Evolutionary conservation across 345 rosid species (phyloP), one percentile per base, ranked within the genome.

Genomic region (Eucalyptus rudis): DNA sequence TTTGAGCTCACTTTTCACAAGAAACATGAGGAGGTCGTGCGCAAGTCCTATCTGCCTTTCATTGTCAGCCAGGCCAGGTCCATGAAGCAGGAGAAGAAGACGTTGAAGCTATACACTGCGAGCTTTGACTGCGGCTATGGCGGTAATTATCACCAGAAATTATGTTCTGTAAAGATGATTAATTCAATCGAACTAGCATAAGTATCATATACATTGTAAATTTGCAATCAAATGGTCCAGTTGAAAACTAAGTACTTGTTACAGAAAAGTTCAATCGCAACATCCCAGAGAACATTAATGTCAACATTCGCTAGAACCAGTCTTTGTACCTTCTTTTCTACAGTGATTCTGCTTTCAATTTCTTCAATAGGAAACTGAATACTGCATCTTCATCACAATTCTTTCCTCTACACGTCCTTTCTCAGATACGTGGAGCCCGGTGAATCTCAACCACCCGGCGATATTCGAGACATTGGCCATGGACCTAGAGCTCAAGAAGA

Each of bases 61-160:
- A 90, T 96, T 51, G 91, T 94, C 88, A 87, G 89, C 86, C 89
- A 91, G 92, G 94, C 95, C 11, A 91, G 89, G 43, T 68, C 91
- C 14, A n/a, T 94, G 87, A 86, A 79, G 87, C 92, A 88, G 86
- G 94, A 92, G 90, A 90, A 58, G 89, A 96, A 94, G 91, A 93
- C 92, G 5, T 79, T 94, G 87, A 95, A 93, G 92, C 91, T 96
- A 90, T 94, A 92, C 87, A 95, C 96, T 4, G 89, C 90, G 10
- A 90, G 91, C 47, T n/a, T 87, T 1, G 91, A 92, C 6, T 86
- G 86, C 10, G 15, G n/a, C 68, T 27, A 27, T 12, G 33, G 68
- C 33, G 68, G 68, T 27, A 62, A 62, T 62, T 27, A 11, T 62
- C 68, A 5, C 15, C 31, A 13, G 31, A 62, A 27, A 62, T 62